Evolutionary conservation across 2,329 filamentous ascomycete species (phyloP).

Genomic region (Periglandula ipomoeae): DNA sequence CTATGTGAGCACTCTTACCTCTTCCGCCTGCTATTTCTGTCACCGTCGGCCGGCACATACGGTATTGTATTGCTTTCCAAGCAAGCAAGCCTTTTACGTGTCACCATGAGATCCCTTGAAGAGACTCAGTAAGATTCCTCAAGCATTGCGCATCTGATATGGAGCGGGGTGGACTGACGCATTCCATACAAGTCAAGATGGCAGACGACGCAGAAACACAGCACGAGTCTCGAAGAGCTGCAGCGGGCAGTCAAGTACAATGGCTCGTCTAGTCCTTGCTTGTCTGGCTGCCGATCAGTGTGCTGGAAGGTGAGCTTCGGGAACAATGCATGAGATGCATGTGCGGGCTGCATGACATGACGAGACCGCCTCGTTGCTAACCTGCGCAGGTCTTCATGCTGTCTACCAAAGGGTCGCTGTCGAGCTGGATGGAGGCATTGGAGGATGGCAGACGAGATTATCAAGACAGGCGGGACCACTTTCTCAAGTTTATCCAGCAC

Average conservation of each 20-base stretch:
- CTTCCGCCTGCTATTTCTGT: background rate
- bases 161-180: background rate
- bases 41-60: background rate
- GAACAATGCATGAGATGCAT: background rate
- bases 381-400: conserved; percentile 63
- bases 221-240: conserved; percentile 49
- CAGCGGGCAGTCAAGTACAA: conserved; percentile 55
- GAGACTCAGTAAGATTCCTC: conserved; percentile 26
- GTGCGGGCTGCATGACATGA: background rate
- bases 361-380: conserved; percentile 9
- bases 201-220: conserved; percentile 52
- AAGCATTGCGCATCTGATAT: background rate
- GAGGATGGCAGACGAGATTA: conserved; percentile 67
- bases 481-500: conserved; percentile 74
- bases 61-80: background rate
- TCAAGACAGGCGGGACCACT: conserved; percentile 58
- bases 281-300: conserved; percentile 69
- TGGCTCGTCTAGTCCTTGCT: conserved; percentile 52
- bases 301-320: conserved; percentile 69
- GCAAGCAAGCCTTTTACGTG: background rate
- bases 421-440: conserved; percentile 60
- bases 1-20: background rate
- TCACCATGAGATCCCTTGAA: conserved; percentile 27
- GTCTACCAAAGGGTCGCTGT: conserved; percentile 55
- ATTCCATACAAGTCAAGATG: conserved; percentile 49